phyloP scores from a whole-genome alignment of 208 protist genomes.

The Endotrypanum monterogeii region DNA sequence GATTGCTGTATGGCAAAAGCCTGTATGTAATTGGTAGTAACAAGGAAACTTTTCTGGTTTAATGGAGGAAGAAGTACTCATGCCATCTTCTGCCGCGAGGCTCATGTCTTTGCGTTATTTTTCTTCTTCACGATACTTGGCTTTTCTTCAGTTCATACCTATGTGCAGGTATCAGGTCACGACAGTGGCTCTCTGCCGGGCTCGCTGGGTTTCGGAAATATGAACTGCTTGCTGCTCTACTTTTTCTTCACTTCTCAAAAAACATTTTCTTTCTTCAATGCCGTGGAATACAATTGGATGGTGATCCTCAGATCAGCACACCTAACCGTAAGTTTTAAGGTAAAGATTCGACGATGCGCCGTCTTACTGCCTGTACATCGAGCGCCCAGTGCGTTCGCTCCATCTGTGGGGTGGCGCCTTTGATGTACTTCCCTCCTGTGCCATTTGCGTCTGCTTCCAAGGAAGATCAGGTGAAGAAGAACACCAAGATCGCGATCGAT shows the following conservation, averaged over 20 bases:
- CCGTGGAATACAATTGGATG: not conserved
- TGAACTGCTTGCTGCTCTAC: not conserved
- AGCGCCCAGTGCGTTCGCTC: constrained; percentile 54
- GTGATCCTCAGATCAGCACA: not conserved
- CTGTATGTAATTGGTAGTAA: too few species aligned
- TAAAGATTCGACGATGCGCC: constrained; percentile 52
- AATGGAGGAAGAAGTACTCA: too few species aligned
- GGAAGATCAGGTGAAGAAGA: constrained; percentile 86
- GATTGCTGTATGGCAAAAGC: too few species aligned
- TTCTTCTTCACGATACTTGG: too few species aligned
- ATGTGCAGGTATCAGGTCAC: not conserved
- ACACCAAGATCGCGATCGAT: constrained; percentile 90
- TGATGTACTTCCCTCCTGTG: constrained; percentile 83
- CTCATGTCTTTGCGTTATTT: too few species aligned
- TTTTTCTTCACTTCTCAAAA: not conserved
- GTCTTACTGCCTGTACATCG: constrained; percentile 45
- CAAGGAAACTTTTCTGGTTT: too few species aligned
- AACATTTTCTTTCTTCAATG: not conserved
- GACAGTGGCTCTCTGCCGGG: not conserved
- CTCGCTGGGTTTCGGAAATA: not conserved
- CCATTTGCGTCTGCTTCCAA: constrained; percentile 42
- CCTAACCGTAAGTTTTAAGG: not conserved
- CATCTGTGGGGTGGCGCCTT: constrained; percentile 80
- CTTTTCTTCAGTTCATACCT: not conserved
- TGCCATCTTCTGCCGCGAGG: too few species aligned